Evolutionary conservation across 2,329 filamentous ascomycete genomes (phyloP).

Genomic region (Fusarium udum): DNA sequence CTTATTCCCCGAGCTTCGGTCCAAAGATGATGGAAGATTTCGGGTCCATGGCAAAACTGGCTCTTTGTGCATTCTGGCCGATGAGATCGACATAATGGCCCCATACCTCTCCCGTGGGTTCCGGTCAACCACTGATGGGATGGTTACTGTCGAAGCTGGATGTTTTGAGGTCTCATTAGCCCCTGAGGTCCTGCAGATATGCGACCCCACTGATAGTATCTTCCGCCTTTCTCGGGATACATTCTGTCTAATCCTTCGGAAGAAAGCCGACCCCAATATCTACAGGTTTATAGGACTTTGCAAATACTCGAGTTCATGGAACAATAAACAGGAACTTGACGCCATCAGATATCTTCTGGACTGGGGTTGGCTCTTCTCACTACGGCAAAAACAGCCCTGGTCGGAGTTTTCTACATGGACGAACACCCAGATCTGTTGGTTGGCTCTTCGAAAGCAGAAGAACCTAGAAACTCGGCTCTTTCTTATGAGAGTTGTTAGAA

Average conservation of each 20-base stretch:
- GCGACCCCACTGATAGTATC: not conserved
- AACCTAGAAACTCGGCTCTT: not conserved
- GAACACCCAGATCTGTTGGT: not conserved
- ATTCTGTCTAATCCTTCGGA: not conserved
- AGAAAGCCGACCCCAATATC: not conserved
- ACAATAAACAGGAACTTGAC: accelerated
- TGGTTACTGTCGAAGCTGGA: not conserved
- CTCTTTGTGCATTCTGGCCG: not conserved
- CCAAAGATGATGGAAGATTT: accelerated
- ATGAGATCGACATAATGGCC: not conserved
- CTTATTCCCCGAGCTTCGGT: accelerated
- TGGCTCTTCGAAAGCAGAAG: not conserved
- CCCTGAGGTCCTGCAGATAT: not conserved
- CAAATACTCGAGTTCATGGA: accelerated
- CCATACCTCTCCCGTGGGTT: not conserved
- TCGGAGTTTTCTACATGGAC: not conserved
- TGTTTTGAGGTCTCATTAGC: not conserved
- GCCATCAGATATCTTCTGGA: not conserved
- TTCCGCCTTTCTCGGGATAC: not conserved
- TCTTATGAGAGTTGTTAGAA: not conserved
- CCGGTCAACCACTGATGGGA: accelerated
- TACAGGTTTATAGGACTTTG: not conserved
- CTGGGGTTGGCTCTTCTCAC: not conserved
- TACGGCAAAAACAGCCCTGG: not conserved
- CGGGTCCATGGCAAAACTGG: not conserved